Evolutionary conservation across 2,329 filamentous ascomycete species (phyloP).

Genomic region (Myrmaecium sp.): DNA sequence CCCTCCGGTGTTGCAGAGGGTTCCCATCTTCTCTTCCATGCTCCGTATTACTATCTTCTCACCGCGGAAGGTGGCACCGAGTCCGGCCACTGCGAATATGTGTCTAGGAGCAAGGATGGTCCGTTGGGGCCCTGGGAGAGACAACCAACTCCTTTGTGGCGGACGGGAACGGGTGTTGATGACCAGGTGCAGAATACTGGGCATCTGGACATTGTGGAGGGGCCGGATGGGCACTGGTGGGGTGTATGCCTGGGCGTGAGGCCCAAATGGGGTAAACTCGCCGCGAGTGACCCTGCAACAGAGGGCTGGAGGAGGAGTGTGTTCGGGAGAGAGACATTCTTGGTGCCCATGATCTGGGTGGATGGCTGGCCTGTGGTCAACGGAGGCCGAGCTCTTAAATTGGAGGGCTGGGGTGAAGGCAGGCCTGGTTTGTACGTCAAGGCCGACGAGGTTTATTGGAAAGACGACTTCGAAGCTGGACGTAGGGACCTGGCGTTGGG

Average conservation of each 20-base stretch:
- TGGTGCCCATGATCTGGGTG: constrained; percentile 33
- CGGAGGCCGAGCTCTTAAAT: constrained; percentile 25
- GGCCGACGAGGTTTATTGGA: too few relatives aligned
- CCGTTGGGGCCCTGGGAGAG: constrained; percentile 46
- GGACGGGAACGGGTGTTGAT: constrained; percentile 11
- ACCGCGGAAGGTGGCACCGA: constrained; percentile 34
- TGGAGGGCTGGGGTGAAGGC: constrained; percentile 18
- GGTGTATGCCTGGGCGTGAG: constrained; percentile 31
- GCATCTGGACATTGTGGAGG: constrained; percentile 33
- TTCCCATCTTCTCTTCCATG: constrained; percentile 19
- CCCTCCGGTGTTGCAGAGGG: constrained; percentile 29
- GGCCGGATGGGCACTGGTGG: constrained; percentile 29
- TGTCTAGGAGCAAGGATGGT: constrained; percentile 34
- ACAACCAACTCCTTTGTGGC: constrained; percentile 42
- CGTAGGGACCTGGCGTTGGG: constrained; percentile 17
- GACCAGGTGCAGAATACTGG: constrained; percentile 35
- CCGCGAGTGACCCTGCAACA: constrained; percentile 27
- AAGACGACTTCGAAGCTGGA: constrained; percentile 22
- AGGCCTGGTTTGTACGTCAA: constrained; percentile 9
- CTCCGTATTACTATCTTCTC: constrained; percentile 19
- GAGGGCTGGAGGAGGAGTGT: constrained; percentile 2
- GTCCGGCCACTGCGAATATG: constrained; percentile 43
- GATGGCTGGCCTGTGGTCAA: constrained; percentile 38
- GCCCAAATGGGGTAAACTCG: constrained; percentile 17
- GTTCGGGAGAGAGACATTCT: constrained; percentile 32